Evolutionary conservation across 305 asterid species (phyloP).

Genomic region (Ilex paraguariensis): DNA sequence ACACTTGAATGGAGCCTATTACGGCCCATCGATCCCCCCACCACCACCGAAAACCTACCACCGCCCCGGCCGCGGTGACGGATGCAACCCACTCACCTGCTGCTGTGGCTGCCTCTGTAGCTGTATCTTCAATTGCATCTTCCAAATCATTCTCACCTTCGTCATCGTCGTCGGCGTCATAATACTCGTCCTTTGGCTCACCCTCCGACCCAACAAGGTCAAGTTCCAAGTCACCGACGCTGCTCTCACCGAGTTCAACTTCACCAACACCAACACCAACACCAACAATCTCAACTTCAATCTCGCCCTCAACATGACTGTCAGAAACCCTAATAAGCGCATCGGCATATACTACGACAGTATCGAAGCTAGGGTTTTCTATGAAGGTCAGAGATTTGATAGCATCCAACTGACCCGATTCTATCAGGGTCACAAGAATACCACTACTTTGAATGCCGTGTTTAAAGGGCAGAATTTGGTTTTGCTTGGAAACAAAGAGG

Average conservation of each 20-base stretch:
- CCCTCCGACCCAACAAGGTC: slow-evolving; percentile 71
- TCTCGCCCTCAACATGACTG: slow-evolving; percentile 26
- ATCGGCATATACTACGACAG: slow-evolving; percentile 32
- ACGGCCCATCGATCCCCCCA: slow-evolving; percentile 76
- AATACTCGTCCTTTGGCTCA: slow-evolving; percentile 40
- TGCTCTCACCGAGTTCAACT: slow-evolving; percentile 36
- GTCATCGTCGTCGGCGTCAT: slow-evolving; percentile 36
- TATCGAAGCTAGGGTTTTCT: slow-evolving; percentile 23
- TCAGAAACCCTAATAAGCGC: slow-evolving; percentile 34
- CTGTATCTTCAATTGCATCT: slow-evolving; percentile 61
- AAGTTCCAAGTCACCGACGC: slow-evolving; percentile 51
- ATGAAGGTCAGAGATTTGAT: slow-evolving; percentile 18
- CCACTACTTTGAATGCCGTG: slow-evolving; percentile 9
- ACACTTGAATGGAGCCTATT: slow-evolving; percentile 75
- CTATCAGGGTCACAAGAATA: slow-evolving; percentile 31
- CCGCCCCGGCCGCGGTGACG: slow-evolving; percentile 57
- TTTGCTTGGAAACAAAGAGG: slow-evolving; percentile 6
- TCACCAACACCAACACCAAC: slow-evolving; percentile 19
- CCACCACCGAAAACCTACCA: slow-evolving; percentile 49
- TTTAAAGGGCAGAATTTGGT: slow-evolving; percentile 20
- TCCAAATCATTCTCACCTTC: slow-evolving; percentile 57
- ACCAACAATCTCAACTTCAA: slow-evolving; percentile 24
- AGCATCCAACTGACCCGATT: slow-evolving; percentile 9
- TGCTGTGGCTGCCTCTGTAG: slow-evolving; percentile 57
- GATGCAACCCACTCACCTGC: slow-evolving; percentile 70